These are phyloP conservation scores for Xylaria scruposa DNA, from an alignment of 495 filamentous ascomycete species.

Conservation along the genomic window DNA sequence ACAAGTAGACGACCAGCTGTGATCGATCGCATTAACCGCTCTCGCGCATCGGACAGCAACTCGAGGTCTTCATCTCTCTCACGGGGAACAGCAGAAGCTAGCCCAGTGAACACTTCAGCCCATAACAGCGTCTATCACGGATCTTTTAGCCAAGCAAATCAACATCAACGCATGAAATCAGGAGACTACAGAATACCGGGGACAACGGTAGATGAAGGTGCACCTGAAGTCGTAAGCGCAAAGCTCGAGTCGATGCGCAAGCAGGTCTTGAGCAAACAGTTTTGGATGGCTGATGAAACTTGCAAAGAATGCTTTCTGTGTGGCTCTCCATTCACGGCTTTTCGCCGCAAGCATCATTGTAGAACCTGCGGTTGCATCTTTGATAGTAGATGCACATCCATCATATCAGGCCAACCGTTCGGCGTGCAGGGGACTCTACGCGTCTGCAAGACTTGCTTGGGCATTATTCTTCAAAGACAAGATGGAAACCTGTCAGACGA, in stretches of 20 bases:
- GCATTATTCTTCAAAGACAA: conserved; percentile 87
- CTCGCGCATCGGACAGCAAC: conserved; percentile 47
- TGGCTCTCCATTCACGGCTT: conserved; percentile 87
- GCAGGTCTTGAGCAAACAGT: conserved; percentile 88
- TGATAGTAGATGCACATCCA: conserved; percentile 92
- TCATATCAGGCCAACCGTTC: conserved; percentile 84
- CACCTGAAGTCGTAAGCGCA: conserved; percentile 64
- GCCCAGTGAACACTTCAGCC: conserved; percentile 59
- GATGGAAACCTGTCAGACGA: conserved; percentile 80
- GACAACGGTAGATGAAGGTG: conserved; percentile 61
- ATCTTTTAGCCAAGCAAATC: conserved; percentile 53
- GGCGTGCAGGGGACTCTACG: conserved; percentile 85
- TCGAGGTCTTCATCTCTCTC: conserved; percentile 71
- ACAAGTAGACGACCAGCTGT: conserved; percentile 48
- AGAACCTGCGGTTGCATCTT: conserved; percentile 95
- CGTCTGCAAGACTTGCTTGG: conserved; percentile 94
- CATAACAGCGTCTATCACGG: conserved; percentile 61
- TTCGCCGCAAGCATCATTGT: conserved; percentile 96
- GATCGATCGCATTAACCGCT: conserved; percentile 59
- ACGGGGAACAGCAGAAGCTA: conserved; percentile 57
- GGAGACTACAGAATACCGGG: conserved; percentile 58
- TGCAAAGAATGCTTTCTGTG: conserved; percentile 97
- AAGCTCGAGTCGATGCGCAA: conserved; percentile 74
- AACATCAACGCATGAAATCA: conserved; percentile 50
- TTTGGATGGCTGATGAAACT: conserved; percentile 99